A percentile compares a stretch with the other conserved stretches of the same genome.
Evolutionary conservation across 768 basidiomycete species (phyloP).

Genomic region (Phaeotremella skinneri): DNA sequence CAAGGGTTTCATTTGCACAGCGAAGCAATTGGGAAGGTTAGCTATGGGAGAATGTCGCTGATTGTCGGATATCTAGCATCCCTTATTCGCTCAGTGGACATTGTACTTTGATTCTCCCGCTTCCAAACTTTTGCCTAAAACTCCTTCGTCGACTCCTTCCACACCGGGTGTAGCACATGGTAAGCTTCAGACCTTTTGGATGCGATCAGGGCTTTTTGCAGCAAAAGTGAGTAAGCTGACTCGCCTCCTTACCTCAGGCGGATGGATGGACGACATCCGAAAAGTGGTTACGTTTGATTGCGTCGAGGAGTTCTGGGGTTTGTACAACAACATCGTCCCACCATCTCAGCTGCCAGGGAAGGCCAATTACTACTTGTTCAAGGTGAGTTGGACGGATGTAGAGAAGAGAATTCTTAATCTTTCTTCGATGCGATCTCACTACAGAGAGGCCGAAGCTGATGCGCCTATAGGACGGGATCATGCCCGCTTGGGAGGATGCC

Average conservation of each 20-base stretch:
- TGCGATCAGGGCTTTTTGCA: neutral
- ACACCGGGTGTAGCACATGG: constrained; percentile 48
- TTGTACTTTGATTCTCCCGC: constrained; percentile 96
- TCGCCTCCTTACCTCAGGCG: constrained; percentile 27
- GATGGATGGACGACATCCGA: constrained; percentile 99
- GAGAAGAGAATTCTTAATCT: too few relatives aligned
- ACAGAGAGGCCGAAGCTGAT: constrained; percentile 22
- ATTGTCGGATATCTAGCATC: constrained; percentile 82
- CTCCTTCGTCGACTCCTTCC: constrained; percentile 66
- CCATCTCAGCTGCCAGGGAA: constrained; percentile 89
- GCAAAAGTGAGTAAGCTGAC: constrained; percentile 3
- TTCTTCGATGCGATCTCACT: too few relatives aligned
- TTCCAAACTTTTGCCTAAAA: constrained; percentile 70
- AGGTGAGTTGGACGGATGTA: constrained; percentile 69
- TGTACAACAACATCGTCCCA: constrained; percentile 96
- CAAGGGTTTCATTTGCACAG: neutral
- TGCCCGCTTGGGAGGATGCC: constrained; percentile 95
- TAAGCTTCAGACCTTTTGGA: constrained; percentile 12
- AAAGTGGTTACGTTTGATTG: constrained; percentile 92
- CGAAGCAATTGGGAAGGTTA: neutral
- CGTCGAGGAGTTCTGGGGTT: constrained; percentile 99
- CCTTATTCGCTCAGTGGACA: constrained; percentile 90
- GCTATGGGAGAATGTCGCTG: neutral
- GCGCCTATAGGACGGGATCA: constrained; percentile 74
- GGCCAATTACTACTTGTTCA: constrained; percentile 99